These are phyloP conservation scores for Boletellus ananas DNA, from an alignment of 768 basidiomycete species.

Conservation along the genomic window DNA sequence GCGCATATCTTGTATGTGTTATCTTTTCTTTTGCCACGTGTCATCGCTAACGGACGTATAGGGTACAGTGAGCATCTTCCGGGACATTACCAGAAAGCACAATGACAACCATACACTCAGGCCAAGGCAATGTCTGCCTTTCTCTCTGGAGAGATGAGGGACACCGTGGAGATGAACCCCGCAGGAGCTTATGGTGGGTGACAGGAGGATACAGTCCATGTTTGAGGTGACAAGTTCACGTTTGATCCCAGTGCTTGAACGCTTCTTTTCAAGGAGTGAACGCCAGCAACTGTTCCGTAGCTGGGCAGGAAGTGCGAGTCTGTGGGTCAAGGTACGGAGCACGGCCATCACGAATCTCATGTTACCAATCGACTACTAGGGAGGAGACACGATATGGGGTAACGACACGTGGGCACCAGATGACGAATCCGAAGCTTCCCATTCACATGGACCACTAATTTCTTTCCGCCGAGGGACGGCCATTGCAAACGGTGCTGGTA, in stretches of 20 bases:
- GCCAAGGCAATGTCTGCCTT: conserved; percentile 95
- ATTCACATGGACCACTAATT: conserved; percentile 80
- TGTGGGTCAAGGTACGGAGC: conserved; percentile 93
- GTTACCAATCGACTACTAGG: conserved; percentile 38
- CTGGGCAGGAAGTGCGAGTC: conserved; percentile 92
- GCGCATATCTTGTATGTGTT: conserved; percentile 71
- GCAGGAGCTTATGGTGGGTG: conserved; percentile 69
- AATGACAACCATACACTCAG: conserved; percentile 33
- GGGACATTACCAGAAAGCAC: not conserved
- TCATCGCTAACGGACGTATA: conserved; percentile 24
- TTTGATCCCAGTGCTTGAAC: conserved; percentile 57
- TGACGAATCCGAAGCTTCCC: conserved; percentile 48
- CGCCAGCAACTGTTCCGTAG: conserved; percentile 85
- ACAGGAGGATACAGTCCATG: not conserved
- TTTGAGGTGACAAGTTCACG: not conserved
- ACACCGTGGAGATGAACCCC: conserved; percentile 82
- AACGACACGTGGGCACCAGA: conserved; percentile 74
- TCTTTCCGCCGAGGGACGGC: conserved; percentile 55
- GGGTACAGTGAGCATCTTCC: conserved; percentile 61
- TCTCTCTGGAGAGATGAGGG: conserved; percentile 93
- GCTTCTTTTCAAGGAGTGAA: conserved; percentile 89
- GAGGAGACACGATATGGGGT: conserved; percentile 84
- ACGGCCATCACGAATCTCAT: not conserved
- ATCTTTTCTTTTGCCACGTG: not conserved
- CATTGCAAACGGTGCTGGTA: conserved; percentile 1